Evolutionary conservation across 106 monocot species (phyloP), one percentile per base, ranked within the genome.

Genomic region (Allium cepa): DNA sequence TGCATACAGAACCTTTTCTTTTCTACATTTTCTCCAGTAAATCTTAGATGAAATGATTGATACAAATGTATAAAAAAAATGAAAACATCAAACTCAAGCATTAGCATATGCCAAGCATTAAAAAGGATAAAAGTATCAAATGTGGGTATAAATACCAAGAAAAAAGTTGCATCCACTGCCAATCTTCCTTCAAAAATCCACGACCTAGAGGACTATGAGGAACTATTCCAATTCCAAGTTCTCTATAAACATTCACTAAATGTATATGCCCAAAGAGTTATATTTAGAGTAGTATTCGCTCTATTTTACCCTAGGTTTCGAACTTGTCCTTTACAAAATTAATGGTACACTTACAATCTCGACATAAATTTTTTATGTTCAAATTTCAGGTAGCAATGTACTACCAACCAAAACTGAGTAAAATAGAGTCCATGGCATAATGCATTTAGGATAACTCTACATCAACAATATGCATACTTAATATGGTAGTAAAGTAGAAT

Each of bases 141-240:
- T 22, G 1, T 11, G 26, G 3, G 22, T 26, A 9, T 9, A 26
- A 13, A 17, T 82, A 82, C 86, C 82, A 79, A 36, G 50, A 2
- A 3, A 46, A 60, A 61, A 28, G 60, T 59, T 70, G 14, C 16
- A 2, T 84, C 84, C 5, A 71, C 70, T 22, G 70, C 64, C 47
- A 48, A 72, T 51, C 69, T 79, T 17, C 83, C 83, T 58, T 57
- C 79, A 55, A 79, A 73, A 83, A 79, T 28, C 79, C 83, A 65
- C 79, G 70, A 47, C 63, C 63, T 1, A 83, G 83, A 17, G 83
- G 83, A 60, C 83, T 79, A 68, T 79, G 79, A 56, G 83, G 75
- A 60, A 83, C 83, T 53, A 83, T 79, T 51, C 79, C 73, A 76
- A 83, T 79, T 10, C 79, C 79, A 55, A 83, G 73, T 73, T 76